Percentiles rank a stretch among this genome's conserved stretches.
phyloP scores from a whole-genome alignment of 163 green algal species.

The Volvox carteri region DNA sequence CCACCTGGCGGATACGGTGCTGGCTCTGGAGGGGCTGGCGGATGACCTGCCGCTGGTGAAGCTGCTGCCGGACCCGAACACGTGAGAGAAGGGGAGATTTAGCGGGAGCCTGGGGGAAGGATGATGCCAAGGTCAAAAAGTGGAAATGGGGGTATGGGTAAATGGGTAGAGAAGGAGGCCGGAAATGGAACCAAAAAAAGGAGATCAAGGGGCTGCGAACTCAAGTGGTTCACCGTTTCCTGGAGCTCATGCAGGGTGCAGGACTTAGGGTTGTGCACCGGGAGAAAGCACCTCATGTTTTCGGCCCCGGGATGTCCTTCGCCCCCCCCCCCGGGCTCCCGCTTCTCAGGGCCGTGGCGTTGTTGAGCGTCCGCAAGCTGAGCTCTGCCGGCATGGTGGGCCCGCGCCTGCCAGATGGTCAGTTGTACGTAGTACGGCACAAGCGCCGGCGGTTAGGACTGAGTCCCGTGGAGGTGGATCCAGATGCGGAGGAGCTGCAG shows the following conservation, averaged over 20 bases:
- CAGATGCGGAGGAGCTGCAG: slow-evolving; percentile 61
- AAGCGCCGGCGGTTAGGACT: slow-evolving; percentile 64
- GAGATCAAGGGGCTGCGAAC: too few relatives aligned
- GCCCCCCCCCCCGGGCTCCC: too few relatives aligned
- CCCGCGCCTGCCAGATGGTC: slow-evolving; percentile 55
- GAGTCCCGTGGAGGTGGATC: slow-evolving; percentile 68
- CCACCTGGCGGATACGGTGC: slow-evolving; percentile 80
- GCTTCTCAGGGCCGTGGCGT: slow-evolving; percentile 61
- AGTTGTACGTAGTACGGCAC: slow-evolving; percentile 72
- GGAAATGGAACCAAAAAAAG: too few relatives aligned
- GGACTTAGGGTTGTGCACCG: too few relatives aligned
- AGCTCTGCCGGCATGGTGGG: slow-evolving; percentile 62
- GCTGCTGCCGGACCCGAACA: slow-evolving; percentile 68
- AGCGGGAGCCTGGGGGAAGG: too few relatives aligned
- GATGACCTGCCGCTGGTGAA: slow-evolving; percentile 76
- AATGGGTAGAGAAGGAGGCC: too few relatives aligned
- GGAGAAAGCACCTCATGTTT: too few relatives aligned
- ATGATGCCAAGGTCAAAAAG: too few relatives aligned
- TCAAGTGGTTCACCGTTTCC: too few relatives aligned
- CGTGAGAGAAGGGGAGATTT: slow-evolving; percentile 61
- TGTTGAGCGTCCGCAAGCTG: slow-evolving; percentile 73
- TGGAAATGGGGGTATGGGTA: too few relatives aligned
- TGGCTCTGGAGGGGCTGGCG: slow-evolving; percentile 76
- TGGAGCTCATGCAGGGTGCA: too few relatives aligned
- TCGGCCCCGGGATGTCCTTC: too few relatives aligned